Evolutionary conservation across 2,329 filamentous ascomycete species (phyloP).

Genomic region (Plenodomus lindquistii): DNA sequence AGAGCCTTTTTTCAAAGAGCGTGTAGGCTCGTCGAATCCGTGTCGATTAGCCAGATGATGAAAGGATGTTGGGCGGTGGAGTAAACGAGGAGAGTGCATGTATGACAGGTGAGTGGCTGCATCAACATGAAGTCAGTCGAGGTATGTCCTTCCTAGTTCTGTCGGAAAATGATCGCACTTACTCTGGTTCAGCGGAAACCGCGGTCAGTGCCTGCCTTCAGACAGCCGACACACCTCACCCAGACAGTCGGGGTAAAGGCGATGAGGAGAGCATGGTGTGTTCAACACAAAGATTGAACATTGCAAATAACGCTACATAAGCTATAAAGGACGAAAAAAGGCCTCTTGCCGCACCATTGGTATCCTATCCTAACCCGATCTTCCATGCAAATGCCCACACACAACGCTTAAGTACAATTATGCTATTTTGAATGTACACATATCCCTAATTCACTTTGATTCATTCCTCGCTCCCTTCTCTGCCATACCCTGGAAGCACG

Average conservation of each 20-base stretch:
- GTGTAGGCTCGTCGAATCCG: neutral
- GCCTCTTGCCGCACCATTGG: slow-evolving; percentile 7
- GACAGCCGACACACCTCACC: neutral
- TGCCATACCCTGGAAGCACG: too few species aligned
- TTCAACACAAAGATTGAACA: neutral
- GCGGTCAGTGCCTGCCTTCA: neutral
- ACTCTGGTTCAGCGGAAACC: neutral
- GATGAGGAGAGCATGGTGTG: neutral
- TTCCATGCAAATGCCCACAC: slow-evolving; percentile 23
- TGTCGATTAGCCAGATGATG: neutral
- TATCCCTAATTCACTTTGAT: neutral
- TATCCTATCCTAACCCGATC: slow-evolving; percentile 14
- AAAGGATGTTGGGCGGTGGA: neutral
- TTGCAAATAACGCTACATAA: slow-evolving; percentile 6
- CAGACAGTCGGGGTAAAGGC: neutral
- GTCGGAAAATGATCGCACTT: neutral
- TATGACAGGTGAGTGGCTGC: too few species aligned
- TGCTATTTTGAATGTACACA: slow-evolving; percentile 1
- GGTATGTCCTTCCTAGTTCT: neutral
- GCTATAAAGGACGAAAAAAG: slow-evolving; percentile 1
- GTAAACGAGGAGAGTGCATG: neutral
- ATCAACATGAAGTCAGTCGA: too few species aligned
- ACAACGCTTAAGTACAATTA: slow-evolving; percentile 21
- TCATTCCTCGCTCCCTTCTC: too few species aligned
- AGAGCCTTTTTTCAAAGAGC: neutral